A percentile compares a stretch with the other conserved stretches of the same genome.
Evolutionary conservation across 2,329 filamentous ascomycete genomes (phyloP).

Genomic region (Aspergillus pseudoterreus): DNA sequence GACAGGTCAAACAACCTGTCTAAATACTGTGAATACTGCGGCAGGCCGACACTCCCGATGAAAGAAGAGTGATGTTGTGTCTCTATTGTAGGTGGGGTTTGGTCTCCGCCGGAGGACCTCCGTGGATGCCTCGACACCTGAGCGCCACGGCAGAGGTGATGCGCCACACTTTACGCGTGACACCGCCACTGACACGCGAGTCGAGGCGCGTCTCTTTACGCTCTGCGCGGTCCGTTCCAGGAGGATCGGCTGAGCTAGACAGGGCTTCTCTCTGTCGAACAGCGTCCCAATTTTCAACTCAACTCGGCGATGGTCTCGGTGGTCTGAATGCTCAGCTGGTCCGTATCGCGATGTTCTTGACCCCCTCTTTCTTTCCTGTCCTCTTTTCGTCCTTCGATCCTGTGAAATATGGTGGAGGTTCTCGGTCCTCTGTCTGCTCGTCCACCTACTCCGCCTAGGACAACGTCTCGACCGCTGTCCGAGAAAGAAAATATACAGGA

Average conservation of each 20-base stretch:
- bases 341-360: constrained; percentile 28
- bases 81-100: background rate
- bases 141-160: constrained; percentile 23
- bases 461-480: constrained; percentile 25
- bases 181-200: constrained; percentile 14
- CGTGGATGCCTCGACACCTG: background rate
- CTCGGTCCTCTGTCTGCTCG: constrained; percentile 49
- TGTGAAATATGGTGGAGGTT: constrained; percentile 40
- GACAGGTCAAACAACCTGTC: too few species aligned
- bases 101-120: background rate
- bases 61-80: too few species aligned
- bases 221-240: constrained; percentile 17
- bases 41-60: too few species aligned
- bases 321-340: constrained; percentile 14
- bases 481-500: constrained; percentile 38
- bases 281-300: constrained; percentile 1
- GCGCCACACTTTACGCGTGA: constrained; percentile 34
- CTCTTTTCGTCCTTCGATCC: constrained; percentile 13
- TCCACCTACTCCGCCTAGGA: constrained; percentile 55
- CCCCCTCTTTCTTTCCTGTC: constrained; percentile 11
- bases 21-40: too few species aligned
- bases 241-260: constrained; percentile 1
- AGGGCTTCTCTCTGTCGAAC: constrained; percentile 7
- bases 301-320: constrained; percentile 16
- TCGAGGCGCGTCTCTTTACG: constrained; percentile 13